Conservation (phyloP, 331 rosid genomes). For the Malus hybrid region DNA sequence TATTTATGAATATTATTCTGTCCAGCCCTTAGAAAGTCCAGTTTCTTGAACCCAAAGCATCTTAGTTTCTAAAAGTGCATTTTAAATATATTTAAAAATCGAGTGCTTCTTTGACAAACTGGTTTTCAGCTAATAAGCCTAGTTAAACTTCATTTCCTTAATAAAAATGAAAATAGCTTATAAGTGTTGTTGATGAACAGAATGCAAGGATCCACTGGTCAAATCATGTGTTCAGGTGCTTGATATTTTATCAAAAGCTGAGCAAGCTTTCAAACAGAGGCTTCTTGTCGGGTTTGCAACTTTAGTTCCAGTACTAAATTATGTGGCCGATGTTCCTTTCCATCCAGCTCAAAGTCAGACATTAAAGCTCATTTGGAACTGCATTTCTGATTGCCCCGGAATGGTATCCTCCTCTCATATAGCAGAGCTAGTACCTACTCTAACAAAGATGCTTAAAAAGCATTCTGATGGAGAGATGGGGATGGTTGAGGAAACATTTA, state of each 20-base stretch:
- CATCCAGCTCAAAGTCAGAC: conserved; percentile 83
- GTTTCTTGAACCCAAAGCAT: neutral
- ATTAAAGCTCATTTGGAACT: conserved; percentile 57
- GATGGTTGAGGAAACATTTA: conserved; percentile 70
- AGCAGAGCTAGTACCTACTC: conserved; percentile 50
- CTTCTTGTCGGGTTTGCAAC: conserved; percentile 81
- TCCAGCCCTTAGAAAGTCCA: neutral
- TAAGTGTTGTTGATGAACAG: conserved; percentile 44
- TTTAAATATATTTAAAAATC: neutral
- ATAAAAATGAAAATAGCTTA: conserved; percentile 13
- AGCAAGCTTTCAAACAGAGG: conserved; percentile 64
- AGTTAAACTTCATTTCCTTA: neutral
- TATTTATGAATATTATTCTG: neutral
- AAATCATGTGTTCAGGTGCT: conserved; percentile 78
- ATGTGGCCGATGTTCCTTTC: conserved; percentile 81
- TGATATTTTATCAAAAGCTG: conserved; percentile 65
- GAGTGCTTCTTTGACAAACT: neutral
- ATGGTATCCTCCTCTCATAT: conserved; percentile 55
- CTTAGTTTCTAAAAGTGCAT: neutral
- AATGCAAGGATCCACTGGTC: conserved; percentile 63
- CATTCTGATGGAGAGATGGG: conserved; percentile 68
- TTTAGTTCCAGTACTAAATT: conserved; percentile 63
- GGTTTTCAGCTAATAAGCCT: neutral
- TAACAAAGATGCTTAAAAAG: conserved; percentile 57
- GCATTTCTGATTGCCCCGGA: conserved; percentile 84